Evolutionary conservation across 768 basidiomycete species (phyloP).

Genomic region (Grammothele lineata): DNA sequence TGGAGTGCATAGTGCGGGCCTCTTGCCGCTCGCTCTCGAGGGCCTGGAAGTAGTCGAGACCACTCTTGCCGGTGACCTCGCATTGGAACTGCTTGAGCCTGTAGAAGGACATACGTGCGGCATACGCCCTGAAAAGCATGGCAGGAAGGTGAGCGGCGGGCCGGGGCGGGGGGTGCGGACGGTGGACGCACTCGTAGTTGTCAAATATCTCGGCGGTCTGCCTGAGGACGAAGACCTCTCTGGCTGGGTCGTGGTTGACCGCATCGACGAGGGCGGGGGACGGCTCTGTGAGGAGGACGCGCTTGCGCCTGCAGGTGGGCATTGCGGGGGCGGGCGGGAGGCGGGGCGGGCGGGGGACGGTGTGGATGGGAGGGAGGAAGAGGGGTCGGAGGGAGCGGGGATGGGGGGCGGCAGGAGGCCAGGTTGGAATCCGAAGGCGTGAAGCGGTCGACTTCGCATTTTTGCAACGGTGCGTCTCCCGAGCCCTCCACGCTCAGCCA

Average conservation of each 20-base stretch:
- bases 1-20: conserved; percentile 80
- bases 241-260: conserved; percentile 57
- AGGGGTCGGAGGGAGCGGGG: conserved; percentile 40
- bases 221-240: conserved; percentile 85
- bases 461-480: conserved; percentile 26
- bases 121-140: conserved; percentile 55
- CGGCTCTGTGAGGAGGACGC: conserved; percentile 84
- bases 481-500: conserved; percentile 23
- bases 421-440: conserved; percentile 26
- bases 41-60: conserved; percentile 92
- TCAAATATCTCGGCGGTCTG: conserved; percentile 98
- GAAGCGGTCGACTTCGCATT: conserved; percentile 26
- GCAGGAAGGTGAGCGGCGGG: conserved; percentile 15
- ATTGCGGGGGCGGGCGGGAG: conserved; percentile 35
- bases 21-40: conserved; percentile 89
- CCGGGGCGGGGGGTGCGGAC: conserved; percentile 19
- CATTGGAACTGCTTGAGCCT: conserved; percentile 93
- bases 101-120: conserved; percentile 93
- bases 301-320: conserved; percentile 88
- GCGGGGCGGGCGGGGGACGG: conserved; percentile 36
- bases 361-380: conserved; percentile 35
- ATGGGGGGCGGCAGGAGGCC: conserved; percentile 22
- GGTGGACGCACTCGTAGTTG: conserved; percentile 79
- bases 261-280: conserved; percentile 65
- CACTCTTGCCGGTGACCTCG: conserved; percentile 93